These are phyloP conservation scores for Rhizoclosmatium sp. DNA, from an alignment of 192 early-diverging fungal genomes.

Conservation along the genomic window DNA sequence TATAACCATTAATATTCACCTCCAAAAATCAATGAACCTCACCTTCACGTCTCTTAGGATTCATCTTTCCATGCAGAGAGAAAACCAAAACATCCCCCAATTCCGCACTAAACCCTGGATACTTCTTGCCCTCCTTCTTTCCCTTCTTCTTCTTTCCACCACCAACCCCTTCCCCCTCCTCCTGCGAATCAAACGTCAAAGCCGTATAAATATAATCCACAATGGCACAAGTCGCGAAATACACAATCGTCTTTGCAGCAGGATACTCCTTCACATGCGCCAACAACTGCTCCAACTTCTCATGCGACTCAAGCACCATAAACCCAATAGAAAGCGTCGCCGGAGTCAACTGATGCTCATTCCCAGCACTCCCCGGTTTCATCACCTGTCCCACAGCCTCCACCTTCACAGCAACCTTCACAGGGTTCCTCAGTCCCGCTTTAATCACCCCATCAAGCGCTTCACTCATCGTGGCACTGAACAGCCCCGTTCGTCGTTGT, in stretches of 20 bases:
- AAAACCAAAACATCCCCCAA: constrained; percentile 66
- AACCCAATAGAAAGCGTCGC: constrained; percentile 59
- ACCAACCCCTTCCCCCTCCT: background rate
- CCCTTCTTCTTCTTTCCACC: background rate
- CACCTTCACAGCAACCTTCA: constrained; percentile 88
- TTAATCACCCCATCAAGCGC: constrained; percentile 81
- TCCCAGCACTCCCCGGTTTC: background rate
- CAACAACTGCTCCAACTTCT: constrained; percentile 81
- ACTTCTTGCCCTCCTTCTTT: background rate
- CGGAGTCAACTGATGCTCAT: constrained; percentile 30
- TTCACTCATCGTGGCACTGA: constrained; percentile 97
- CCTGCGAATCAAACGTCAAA: background rate
- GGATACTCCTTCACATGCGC: constrained; percentile 64
- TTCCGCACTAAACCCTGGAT: constrained; percentile 5
- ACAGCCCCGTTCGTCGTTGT: constrained; percentile 94
- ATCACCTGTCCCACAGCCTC: constrained; percentile 56
- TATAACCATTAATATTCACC: constrained; percentile 12
- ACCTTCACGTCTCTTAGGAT: constrained; percentile 79
- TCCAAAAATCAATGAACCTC: background rate
- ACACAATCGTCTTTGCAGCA: constrained; percentile 85
- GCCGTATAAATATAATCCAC: constrained; percentile 90
- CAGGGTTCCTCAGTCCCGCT: constrained; percentile 92
- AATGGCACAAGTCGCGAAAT: constrained; percentile 93
- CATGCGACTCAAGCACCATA: constrained; percentile 77
- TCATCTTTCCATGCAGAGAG: constrained; percentile 94